Base-by-base conservation (phyloP, 768 basidiomycete species). In the Podaxis sp. region DNA sequence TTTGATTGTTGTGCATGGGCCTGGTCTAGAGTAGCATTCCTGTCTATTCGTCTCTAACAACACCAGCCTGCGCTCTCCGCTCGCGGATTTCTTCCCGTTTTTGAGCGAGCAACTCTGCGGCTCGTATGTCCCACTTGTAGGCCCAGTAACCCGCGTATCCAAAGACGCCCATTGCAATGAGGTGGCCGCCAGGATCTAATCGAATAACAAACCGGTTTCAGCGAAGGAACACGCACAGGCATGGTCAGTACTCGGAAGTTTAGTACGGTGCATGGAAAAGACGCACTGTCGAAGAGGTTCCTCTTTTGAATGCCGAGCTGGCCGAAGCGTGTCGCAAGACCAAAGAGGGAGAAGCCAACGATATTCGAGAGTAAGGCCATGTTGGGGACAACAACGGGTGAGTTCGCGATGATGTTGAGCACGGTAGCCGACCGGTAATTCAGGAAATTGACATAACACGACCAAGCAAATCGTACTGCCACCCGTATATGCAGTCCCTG, bases 261-360 rank as follows among this genome's bases (percentile, higher is more conserved):
- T 13, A 38, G 57, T 49, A 60, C n/a, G 22, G 27, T 55, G n/a
- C 55, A 12, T 36, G 25, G 40, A 4, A 13, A 29, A 59, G 22
- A 84, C 93, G 73, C 71, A 96, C 94, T 93, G 51, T 86, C 82
- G 74, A 91, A 84, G 63, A 95, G 81, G 70, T 87, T 86, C 69
- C 90, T 82, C 71, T 82, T 87, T 74, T 93, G 89, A 69, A 97
- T 90, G 58, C 89, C 90, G 24, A 97, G 86, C 76, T 96, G 94
- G 68, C 91, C 93, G 64, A 94, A 80, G 63, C 95, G 83, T 19
- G 89, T 87, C 22, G 88, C 87, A 63, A 97, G 88, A 47, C 94
- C 94, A 70, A 94, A 89, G 61, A 83, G 74, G 2, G 91, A 90
- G 75, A 92, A 92, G 46, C 91, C 91, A 70, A 92, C 73, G 65